Base-by-base conservation (phyloP, 768 basidiomycete species). In the Naganishia vaughanmartiniae region DNA sequence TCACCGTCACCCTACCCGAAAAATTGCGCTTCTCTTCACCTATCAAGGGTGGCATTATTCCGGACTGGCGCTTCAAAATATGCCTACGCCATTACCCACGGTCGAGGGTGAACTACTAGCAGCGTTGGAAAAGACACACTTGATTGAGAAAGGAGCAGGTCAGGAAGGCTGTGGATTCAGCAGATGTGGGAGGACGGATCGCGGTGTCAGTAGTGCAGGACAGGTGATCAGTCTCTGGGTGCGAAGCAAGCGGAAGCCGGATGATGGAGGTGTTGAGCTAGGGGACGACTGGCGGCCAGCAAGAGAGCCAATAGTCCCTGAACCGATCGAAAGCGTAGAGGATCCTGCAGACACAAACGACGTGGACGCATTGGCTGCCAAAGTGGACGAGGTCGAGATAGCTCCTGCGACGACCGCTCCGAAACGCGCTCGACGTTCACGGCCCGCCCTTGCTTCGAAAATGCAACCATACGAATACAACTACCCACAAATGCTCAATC, bases 151-250 rank as follows among this genome's bases (percentile, higher is more conserved):
- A 0, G 86, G 84, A 3, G 85, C 82, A 5, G 91, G 92, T 4
- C 83, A 90, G 67, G 89, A 93, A 19, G 94, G 91, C 0, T 93
- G 92, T 77, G 90, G 87, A 42, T 98, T 91, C 88, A 88, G 90
- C 77, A 85, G 87, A 74, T 97, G 96, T 80, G 95, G 96, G 15
- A 83, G 96, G 76, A 98, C 96, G 31, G 96, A 99, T 84, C 85
- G 89, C 24, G 94, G 95, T 0, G 96, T 99, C 70, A 95, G 93
- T 78, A 91, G 90, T 46, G 90, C 90, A 10, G 93, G 92, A 3
- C 95, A 98, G 79, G 93, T 98, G 28, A 85, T 97, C 60, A 92
- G 90, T 60, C 84, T 99, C 10, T 93, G 91, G 89, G 88, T 96
- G 15, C 84, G 93, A 70, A 93, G 92, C 80, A 86, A 66, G 51